These are phyloP conservation scores for Phytophthora constricta DNA, from an alignment of 352 stramenopile genomes.

Conservation along the genomic window DNA sequence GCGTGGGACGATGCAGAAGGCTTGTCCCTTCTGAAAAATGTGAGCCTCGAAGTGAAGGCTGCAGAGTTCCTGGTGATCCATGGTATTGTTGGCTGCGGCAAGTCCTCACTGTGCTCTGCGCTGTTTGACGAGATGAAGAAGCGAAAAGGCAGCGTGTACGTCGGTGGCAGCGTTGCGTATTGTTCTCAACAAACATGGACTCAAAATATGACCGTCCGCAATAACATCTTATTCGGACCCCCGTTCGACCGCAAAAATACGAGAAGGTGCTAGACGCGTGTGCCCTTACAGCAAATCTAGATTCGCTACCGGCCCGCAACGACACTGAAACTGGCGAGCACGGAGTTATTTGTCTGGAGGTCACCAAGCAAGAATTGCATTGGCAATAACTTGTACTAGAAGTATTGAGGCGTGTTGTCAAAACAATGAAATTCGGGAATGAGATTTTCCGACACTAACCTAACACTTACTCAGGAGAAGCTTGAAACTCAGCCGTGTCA, in stretches of 20 bases:
- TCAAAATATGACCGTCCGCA: conserved; percentile 93
- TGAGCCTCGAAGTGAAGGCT: conserved; percentile 40
- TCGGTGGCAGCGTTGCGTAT: conserved; percentile 60
- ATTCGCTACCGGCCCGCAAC: conserved; percentile 84
- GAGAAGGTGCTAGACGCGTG: conserved; percentile 74
- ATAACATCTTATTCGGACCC: conserved; percentile 96
- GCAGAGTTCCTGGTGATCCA: conserved; percentile 59
- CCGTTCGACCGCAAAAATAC: conserved; percentile 61
- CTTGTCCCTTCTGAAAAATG: conserved; percentile 28
- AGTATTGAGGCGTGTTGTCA: too few species aligned
- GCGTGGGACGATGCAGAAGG: conserved; percentile 28
- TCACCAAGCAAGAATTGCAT: conserved; percentile 85
- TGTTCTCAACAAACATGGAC: conserved; percentile 94
- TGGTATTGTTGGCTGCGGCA: conserved; percentile 52
- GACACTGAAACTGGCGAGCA: conserved; percentile 96
- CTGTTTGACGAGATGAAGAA: conserved; percentile 84
- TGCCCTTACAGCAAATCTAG: conserved; percentile 86
- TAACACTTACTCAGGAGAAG: too few species aligned
- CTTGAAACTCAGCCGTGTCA: too few species aligned
- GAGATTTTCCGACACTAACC: too few species aligned
- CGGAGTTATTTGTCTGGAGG: conserved; percentile 94
- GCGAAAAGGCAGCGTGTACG: conserved; percentile 39
- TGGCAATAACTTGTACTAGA: too few species aligned
- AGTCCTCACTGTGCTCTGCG: conserved; percentile 52
- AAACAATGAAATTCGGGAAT: too few species aligned